Conservation (phyloP, 441 rosid species). For the Mallotus repandus region DNA sequence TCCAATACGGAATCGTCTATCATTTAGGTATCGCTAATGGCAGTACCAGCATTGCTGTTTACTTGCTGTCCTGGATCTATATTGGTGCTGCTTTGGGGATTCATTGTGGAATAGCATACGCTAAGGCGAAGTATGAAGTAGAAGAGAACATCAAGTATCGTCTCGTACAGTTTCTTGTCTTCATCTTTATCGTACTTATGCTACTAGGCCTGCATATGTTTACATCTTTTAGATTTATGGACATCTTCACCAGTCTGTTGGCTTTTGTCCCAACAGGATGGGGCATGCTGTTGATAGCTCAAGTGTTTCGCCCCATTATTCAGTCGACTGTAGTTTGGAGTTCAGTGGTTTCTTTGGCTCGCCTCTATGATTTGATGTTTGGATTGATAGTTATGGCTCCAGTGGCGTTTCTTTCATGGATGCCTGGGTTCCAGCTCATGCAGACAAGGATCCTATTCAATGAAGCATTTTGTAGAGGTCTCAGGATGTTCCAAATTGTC, state of each 20-base stretch:
- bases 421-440: constrained; percentile 92
- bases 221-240: constrained; percentile 55
- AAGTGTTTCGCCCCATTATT: constrained; percentile 52
- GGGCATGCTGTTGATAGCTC: constrained; percentile 74
- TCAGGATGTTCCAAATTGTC: constrained; percentile 79
- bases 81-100: constrained; percentile 48
- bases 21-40: constrained; percentile 62
- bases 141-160: constrained; percentile 75
- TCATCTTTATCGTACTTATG: constrained; percentile 42
- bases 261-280: constrained; percentile 96
- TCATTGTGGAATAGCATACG: constrained; percentile 49
- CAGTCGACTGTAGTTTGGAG: constrained; percentile 48
- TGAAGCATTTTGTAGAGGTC: constrained; percentile 88
- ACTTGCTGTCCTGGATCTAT: constrained; percentile 71
- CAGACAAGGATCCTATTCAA: constrained; percentile 89
- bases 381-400: constrained; percentile 83
- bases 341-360: constrained; percentile 67
- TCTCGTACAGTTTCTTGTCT: constrained; percentile 70
- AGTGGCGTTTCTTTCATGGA: constrained; percentile 81
- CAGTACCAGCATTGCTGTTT: constrained; percentile 64
- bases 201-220: constrained; percentile 61
- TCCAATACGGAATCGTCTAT: constrained; percentile 87
- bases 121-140: constrained; percentile 67
- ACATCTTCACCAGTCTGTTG: constrained; percentile 75
- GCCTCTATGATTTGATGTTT: constrained; percentile 68